phyloP scores from a whole-genome alignment of 2,329 filamentous ascomycete species.

The Clonostachys sp. region DNA sequence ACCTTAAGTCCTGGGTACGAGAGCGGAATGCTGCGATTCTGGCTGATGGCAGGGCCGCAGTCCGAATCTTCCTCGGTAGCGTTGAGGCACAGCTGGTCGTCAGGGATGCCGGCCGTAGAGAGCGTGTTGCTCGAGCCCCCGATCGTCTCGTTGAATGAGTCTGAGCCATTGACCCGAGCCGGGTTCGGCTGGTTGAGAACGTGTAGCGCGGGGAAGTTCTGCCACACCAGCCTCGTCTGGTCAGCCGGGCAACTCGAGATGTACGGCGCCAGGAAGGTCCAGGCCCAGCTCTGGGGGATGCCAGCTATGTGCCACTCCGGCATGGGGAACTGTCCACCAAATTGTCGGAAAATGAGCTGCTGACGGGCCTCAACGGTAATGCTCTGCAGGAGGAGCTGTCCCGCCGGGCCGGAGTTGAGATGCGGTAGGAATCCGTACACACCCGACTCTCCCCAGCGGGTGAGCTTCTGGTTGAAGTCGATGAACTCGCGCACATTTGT shows the following conservation, averaged over 20 bases:
- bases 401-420: conserved; percentile 70
- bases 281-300: conserved; percentile 79
- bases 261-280: conserved; percentile 77
- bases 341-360: conserved; percentile 81
- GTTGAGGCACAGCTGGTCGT: conserved; percentile 51
- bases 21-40: conserved; percentile 66
- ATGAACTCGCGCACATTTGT: conserved; percentile 71
- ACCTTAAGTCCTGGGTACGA: conserved; percentile 71
- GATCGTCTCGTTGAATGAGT: conserved; percentile 58
- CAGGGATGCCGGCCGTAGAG: conserved; percentile 35
- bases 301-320: conserved; percentile 78
- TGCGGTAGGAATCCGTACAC: conserved; percentile 80
- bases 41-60: conserved; percentile 61
- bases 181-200: conserved; percentile 76
- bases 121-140: conserved; percentile 54
- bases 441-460: conserved; percentile 72
- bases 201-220: conserved; percentile 73
- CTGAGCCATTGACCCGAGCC: conserved; percentile 58
- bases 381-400: conserved; percentile 67
- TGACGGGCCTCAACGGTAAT: conserved; percentile 78
- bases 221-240: conserved; percentile 74
- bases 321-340: conserved; percentile 75
- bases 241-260: conserved; percentile 71
- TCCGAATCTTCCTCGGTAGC: conserved; percentile 46
- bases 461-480: conserved; percentile 84